Base-by-base conservation (phyloP, 805 yeast species). In the Candida boleticola region DNA sequence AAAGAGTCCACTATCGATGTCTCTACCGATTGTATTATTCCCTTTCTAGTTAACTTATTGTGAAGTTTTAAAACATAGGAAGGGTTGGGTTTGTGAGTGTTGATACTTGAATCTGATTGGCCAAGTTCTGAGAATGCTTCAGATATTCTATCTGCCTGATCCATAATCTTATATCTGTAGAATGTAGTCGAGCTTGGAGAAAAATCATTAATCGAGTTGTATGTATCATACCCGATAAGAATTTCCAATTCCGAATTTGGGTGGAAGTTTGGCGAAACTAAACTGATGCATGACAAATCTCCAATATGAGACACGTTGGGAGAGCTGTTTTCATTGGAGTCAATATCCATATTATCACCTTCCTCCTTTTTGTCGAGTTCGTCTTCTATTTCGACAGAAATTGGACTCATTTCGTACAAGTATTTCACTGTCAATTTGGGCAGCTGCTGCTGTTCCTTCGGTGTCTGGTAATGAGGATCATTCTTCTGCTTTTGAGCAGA, bases 381-480 rank as follows among this genome's bases (percentile, higher is more conserved):
- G 39, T 45, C 33, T 10, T 37, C 32, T 23, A 44, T 52, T 16
- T 37, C 43, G 7, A 41, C 41, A 3, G 45, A 49, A n/a, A 48
- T 40, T 10, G 60, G 52, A 39, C 44, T 55, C 53, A 65, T 51
- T 11, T 64, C 68, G 43, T 60, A 53, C 54, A 51, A 36, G 42
- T 65, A 67, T n/a, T 47, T 59, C 4, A 73, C 48, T 0, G 48
- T 46, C 26, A 81, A 39, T 3, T 44, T 54, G 1, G 84, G 83
- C 3, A 60, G 53, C 11, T 47, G 63, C 48, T 66, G 74, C 27
- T 58, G 58, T 16, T 67, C 73, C 23, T 64, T 68, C 1, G 82
- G 80, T 0, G 80, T 77, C 45, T 70, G 71, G 50, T 63, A 77
- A 45, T 71, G 72, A 6, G 80, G 80, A 40, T 68, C 73, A 11